Conservation (phyloP, 2,329 filamentous ascomycete species). For the Didymella pomorum region DNA sequence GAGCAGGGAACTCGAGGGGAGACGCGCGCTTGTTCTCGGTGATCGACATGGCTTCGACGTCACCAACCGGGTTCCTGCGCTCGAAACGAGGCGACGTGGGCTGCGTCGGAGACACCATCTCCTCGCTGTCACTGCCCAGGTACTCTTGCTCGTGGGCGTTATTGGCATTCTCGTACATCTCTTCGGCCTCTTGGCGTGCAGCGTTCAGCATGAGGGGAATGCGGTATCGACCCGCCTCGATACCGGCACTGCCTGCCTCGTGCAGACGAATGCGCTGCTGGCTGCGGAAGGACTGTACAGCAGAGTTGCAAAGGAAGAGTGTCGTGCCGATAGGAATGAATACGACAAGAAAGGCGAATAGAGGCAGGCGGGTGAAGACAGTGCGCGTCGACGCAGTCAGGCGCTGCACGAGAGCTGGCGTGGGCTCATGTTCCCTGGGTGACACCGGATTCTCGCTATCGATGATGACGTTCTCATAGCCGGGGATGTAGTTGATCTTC, state of each 20-base stretch:
- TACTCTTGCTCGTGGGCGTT: constrained; percentile 75
- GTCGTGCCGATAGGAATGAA: constrained; percentile 76
- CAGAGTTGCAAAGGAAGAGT: constrained; percentile 77
- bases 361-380: constrained; percentile 65
- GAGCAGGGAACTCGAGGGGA: constrained; percentile 66
- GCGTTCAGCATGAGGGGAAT: constrained; percentile 75
- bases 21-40: constrained; percentile 41
- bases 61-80: constrained; percentile 29
- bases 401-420: constrained; percentile 49
- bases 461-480: constrained; percentile 78
- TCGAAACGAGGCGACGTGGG: constrained; percentile 25
- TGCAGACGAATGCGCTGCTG: constrained; percentile 78
- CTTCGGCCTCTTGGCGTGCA: constrained; percentile 78
- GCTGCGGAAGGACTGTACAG: constrained; percentile 78
- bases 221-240: constrained; percentile 74
- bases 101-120: constrained; percentile 39
- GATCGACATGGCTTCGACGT: constrained; percentile 34
- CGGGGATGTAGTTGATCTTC: constrained; percentile 75
- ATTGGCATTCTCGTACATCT: constrained; percentile 77
- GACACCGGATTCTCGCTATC: constrained; percentile 70
- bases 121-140: constrained; percentile 64
- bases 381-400: constrained; percentile 47
- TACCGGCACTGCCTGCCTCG: constrained; percentile 72
- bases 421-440: constrained; percentile 50
- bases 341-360: constrained; percentile 70